Evolutionary conservation across 495 filamentous ascomycete species (phyloP), one percentile per base, ranked within the genome.

Genomic region (Cetradonia linearis): DNA sequence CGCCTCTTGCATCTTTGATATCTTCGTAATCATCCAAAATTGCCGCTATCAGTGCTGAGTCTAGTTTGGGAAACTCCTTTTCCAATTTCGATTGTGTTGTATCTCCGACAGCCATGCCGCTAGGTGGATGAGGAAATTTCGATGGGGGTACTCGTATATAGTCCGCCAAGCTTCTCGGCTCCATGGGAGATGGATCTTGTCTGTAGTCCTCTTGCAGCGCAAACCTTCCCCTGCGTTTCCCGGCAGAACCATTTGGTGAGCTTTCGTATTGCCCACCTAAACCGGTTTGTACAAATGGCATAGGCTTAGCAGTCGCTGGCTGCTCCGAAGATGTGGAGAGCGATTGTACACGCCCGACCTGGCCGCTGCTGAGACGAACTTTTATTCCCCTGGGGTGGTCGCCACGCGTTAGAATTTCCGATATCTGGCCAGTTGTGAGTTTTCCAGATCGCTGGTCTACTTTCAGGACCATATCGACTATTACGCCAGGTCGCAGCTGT

Each of bases 331-430:
- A 9, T 11, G 31, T 5, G 28, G 36, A 53, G 18, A 65, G 59
- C 8, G 62, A 76, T 68, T 89, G 86, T 34, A 89, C 85, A 36
- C 86, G 71, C 3, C 86, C 86, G 18, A 89, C 77, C 50, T 83
- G 74, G 6, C 86, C 86, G 69, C 87, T 83, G 18, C 71, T 67
- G 2, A 89, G 71, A 3, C 84, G 78, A 18, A 90, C 86, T 72
- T 90, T 90, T 71, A 90, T 85, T 53, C 86, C 86, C 34, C 83
- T 75, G n/a, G 83, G 82, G 63, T 90, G 86, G 57, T 88, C 78
- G 14, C 84, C 85, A 10, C 74, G 67, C n/a, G 86, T 89, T 25
- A 89, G 72, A 8, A 89, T 69, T 23, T 85, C 78, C 34, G 71
- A 71, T 5, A 89, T 79, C 0, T 71, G 70, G 11, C 86, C 86